Conservation (phyloP, 179 eudicot genomes). For the Vitellaria paradoxa region DNA sequence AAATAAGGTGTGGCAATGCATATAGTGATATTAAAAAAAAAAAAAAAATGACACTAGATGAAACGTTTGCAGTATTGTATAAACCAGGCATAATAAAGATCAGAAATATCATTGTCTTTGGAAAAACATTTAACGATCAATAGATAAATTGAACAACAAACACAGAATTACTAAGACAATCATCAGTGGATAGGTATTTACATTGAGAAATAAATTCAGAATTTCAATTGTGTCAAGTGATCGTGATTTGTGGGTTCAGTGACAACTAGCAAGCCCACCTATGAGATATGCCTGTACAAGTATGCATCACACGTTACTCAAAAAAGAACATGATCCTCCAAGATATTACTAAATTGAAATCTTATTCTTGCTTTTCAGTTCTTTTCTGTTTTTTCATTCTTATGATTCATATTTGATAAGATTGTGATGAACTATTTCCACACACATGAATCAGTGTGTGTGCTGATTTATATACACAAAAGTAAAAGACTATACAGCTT, state of each 20-base stretch:
- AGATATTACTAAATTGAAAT: background rate
- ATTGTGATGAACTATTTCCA: no score
- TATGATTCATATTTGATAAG: no score
- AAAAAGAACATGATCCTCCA: background rate
- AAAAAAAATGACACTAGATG: background rate
- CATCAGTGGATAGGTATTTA: background rate
- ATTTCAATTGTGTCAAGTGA: background rate
- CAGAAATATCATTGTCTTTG: background rate
- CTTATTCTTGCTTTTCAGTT: background rate
- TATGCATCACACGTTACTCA: no score
- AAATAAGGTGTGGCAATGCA: slow-evolving; percentile 8
- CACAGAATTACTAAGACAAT: background rate
- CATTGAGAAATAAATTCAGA: background rate
- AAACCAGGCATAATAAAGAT: background rate
- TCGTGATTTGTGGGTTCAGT: background rate
- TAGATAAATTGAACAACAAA: no score
- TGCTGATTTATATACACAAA: no score
- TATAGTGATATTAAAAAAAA: background rate
- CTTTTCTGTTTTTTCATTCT: background rate
- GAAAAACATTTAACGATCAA: background rate
- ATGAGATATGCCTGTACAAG: background rate
- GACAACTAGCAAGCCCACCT: background rate
- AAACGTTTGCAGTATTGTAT: background rate
- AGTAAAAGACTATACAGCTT: no score
- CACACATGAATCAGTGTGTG: no score